Conservation (phyloP, 345 rosid genomes). For the Lepidium sativum region DNA sequence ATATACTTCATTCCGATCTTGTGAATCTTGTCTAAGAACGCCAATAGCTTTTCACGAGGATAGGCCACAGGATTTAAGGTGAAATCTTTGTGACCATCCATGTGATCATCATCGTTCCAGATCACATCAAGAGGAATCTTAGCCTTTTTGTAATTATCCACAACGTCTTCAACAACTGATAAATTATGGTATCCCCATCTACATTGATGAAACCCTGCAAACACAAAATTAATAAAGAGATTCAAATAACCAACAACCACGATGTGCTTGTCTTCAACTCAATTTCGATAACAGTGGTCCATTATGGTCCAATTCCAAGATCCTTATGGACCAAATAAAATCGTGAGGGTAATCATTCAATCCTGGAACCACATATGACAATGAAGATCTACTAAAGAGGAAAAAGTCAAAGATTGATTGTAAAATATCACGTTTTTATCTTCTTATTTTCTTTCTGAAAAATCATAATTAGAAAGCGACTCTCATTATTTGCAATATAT, state of each 20-base stretch:
- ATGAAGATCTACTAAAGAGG: constrained; percentile 1
- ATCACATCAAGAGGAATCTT: constrained; percentile 90
- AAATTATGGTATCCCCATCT: constrained; percentile 97
- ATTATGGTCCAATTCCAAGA: constrained; percentile 2
- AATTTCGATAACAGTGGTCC: constrained; percentile 9
- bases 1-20: constrained; percentile 84
- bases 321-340: constrained; percentile 15
- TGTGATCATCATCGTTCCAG: constrained; percentile 98
- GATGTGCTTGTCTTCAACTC: not conserved
- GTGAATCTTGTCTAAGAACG: constrained; percentile 80
- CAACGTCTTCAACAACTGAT: constrained; percentile 93
- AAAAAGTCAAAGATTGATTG: constrained; percentile 2
- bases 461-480: constrained; percentile 10
- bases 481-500: not conserved
- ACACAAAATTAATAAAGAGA: not conserved
- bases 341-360: not conserved
- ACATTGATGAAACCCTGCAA: constrained; percentile 93
- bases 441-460: not conserved
- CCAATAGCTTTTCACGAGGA: constrained; percentile 71
- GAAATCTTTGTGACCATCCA: constrained; percentile 93
- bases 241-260: not conserved
- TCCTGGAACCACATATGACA: not conserved
- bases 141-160: constrained; percentile 70
- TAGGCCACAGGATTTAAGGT: constrained; percentile 56
- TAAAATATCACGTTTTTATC: constrained; percentile 6